These are phyloP conservation scores for Fusarium heterosporum DNA, from an alignment of 2,329 filamentous ascomycete species.

Conservation along the genomic window DNA sequence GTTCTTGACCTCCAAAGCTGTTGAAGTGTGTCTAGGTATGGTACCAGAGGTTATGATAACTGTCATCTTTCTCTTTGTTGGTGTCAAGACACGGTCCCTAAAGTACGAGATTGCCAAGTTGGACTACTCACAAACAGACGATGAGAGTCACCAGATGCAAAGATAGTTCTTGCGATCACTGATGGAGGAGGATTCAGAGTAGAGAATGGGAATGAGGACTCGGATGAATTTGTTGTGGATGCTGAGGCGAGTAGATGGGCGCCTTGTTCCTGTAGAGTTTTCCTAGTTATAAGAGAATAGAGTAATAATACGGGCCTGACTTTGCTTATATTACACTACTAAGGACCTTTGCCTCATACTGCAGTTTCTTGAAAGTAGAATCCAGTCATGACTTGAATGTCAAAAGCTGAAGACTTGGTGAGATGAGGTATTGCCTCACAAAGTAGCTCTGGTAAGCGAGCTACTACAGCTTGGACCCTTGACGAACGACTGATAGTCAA, in stretches of 20 bases:
- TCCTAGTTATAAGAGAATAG: neutral
- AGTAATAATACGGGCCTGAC: fast-evolving
- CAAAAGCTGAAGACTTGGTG: conserved; percentile 15
- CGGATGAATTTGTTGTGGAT: neutral
- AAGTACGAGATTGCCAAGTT: conserved; percentile 15
- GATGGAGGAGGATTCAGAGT: neutral
- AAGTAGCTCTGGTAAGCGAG: conserved; percentile 32
- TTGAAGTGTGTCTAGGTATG: conserved; percentile 11
- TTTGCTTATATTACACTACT: neutral
- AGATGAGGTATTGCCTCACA: conserved; percentile 23
- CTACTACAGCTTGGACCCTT: conserved; percentile 17
- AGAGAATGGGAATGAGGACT: neutral
- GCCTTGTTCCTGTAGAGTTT: neutral
- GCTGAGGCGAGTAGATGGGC: neutral
- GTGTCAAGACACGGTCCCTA: conserved; percentile 4
- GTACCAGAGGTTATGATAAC: conserved; percentile 14
- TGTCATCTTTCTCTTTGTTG: conserved; percentile 3
- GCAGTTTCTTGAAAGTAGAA: neutral
- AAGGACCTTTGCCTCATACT: neutral
- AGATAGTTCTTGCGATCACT: neutral
- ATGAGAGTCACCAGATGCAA: conserved; percentile 3
- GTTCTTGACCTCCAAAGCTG: conserved; percentile 16
- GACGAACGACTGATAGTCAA: neutral
- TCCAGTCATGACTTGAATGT: conserved; percentile 9
- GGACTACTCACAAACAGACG: neutral